These are phyloP conservation scores for Sequoiadendron giganteum DNA, from an alignment of 75 land plant species.

Conservation along the genomic window DNA sequence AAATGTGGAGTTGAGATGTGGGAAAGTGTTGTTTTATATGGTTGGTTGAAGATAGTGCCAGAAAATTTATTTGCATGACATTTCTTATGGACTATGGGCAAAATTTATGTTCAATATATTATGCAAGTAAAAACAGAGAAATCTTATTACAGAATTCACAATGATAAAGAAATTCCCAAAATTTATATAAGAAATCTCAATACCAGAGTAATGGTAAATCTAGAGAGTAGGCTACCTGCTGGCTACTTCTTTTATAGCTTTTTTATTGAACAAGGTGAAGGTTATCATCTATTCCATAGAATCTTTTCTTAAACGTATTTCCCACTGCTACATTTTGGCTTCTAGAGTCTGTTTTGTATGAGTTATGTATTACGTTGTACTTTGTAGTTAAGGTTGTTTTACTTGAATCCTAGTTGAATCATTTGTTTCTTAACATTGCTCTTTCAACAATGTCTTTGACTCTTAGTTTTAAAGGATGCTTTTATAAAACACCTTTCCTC, in stretches of 20 bases:
- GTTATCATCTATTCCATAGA: not conserved
- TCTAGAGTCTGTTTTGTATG: not conserved
- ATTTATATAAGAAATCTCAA: not conserved
- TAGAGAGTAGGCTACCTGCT: not conserved
- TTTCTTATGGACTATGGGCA: not conserved
- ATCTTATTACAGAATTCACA: not conserved
- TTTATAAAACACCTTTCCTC: not conserved
- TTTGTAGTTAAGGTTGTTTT: constrained; percentile 1
- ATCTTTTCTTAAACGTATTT: not conserved
- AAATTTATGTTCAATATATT: not conserved
- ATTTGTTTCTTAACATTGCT: not conserved
- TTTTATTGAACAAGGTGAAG: not conserved
- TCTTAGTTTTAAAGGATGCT: not conserved
- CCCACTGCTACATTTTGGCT: not conserved
- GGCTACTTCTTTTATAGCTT: not conserved
- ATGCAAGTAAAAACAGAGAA: not conserved
- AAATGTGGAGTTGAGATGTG: not conserved
- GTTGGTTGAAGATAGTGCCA: not conserved
- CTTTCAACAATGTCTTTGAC: not conserved
- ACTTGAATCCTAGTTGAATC: not conserved
- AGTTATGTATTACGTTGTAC: not conserved
- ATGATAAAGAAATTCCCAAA: not conserved
- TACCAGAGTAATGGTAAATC: not conserved
- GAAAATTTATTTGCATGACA: not conserved
- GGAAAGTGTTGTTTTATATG: not conserved